Base-by-base conservation (phyloP, 2,329 filamentous ascomycete genomes). In the Acrocalymma vagum region DNA sequence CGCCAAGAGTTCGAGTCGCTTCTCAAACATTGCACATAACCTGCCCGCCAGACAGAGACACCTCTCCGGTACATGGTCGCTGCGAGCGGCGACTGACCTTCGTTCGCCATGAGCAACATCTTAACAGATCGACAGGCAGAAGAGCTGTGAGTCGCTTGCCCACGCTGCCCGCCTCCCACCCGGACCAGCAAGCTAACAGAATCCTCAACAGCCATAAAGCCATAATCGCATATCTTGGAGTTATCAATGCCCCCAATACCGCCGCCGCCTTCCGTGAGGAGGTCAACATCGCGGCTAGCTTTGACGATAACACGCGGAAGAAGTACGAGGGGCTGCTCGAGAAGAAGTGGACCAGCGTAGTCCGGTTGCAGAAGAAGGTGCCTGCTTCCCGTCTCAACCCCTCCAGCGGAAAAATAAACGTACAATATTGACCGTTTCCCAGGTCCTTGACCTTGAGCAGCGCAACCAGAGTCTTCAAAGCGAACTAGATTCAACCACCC, bases 311-410 rank as follows among this genome's bases (percentile, higher is more conserved):
- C 13, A 96, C 90, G 14, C 81, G 86, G 36, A 96, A 96, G 77
- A 96, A 95, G 74, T 97, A 96, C 74, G 91, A 96, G 72, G 88
- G 89, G 2, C 73, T 97, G 18, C 74, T 97, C 55, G 93, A 97
- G 79, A 96, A 96, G 82, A 97, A 97, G 78, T 97, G 93, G 93
- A 97, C 93, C 14, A 94, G 90, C 61, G 88, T 97, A 18, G 91
- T 96, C 61, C 82, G 93, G 48, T 72, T 97, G 70, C 93, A 97
- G 74, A 96, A 96, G 73, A 97, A 96, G 88, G 90, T 88, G 72
- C 23, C 11, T 44, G 25, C 22, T 26, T 6, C 34, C 71, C 10
- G 3, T 27, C 16, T 17, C n/a, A 17, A 13, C 6, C 18, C 9
- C 7, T 10, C 13, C 34, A 15, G 21, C 24, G 28, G 14, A 16